Conservation (phyloP, 805 yeast species). For the Ogataea allantospora region DNA sequence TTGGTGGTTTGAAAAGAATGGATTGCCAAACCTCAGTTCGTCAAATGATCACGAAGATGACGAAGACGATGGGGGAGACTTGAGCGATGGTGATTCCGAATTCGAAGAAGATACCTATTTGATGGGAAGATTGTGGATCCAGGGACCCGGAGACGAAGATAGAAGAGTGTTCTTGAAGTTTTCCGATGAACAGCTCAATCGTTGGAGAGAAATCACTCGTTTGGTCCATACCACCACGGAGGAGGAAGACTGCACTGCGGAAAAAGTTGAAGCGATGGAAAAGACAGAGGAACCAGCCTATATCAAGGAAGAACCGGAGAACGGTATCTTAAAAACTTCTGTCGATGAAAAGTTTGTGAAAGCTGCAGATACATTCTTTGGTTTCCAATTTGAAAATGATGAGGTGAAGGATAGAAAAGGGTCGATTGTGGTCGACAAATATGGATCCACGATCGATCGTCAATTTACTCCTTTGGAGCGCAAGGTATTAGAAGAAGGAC, state of each 20-base stretch:
- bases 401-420: slow-evolving; percentile 25
- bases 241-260: slow-evolving; percentile 3
- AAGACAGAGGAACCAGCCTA: slow-evolving; percentile 1
- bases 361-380: slow-evolving; percentile 33
- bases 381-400: slow-evolving; percentile 31
- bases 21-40: slow-evolving; percentile 52
- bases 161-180: slow-evolving; percentile 26
- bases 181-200: slow-evolving; percentile 40
- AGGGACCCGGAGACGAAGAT: slow-evolving; percentile 71
- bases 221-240: slow-evolving; percentile 1
- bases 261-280: slow-evolving; percentile 1
- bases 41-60: slow-evolving; percentile 28
- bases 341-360: slow-evolving; percentile 14
- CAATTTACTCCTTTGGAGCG: slow-evolving; percentile 44
- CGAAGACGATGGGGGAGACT: slow-evolving; percentile 34
- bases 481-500: slow-evolving; percentile 66
- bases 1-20: slow-evolving; percentile 94
- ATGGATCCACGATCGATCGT: slow-evolving; percentile 35
- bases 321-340: neutral
- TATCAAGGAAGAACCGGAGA: slow-evolving; percentile 2
- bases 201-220: slow-evolving; percentile 21
- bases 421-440: slow-evolving; percentile 34
- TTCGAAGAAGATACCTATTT: slow-evolving; percentile 55
- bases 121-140: slow-evolving; percentile 48
- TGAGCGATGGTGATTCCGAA: slow-evolving; percentile 42